Conservation (phyloP, 2,329 filamentous ascomycete genomes). For the Ophiostoma himal-ulmi region DNA sequence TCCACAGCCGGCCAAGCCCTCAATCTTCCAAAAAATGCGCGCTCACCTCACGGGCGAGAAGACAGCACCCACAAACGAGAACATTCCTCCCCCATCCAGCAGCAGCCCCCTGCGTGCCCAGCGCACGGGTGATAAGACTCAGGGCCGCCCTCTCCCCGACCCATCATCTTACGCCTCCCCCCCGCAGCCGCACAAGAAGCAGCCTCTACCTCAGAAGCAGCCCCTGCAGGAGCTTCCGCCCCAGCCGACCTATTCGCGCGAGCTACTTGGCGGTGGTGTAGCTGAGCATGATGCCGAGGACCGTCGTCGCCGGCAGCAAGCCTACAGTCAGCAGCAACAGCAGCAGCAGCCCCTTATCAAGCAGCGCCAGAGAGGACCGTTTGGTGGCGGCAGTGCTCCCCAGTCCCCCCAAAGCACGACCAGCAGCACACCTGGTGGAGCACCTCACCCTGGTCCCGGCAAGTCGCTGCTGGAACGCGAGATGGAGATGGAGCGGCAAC, state of each 20-base stretch:
- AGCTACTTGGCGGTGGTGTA: conserved; percentile 43
- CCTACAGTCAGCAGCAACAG: conserved; percentile 37
- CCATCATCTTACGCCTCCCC: conserved; percentile 36
- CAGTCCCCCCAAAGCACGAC: neutral
- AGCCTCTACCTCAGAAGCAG: conserved; percentile 19
- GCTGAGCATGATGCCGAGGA: conserved; percentile 60
- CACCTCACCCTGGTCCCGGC: conserved; percentile 44
- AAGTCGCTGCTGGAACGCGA: conserved; percentile 71
- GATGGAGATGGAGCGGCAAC: conserved; percentile 72
- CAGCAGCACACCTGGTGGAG: neutral
- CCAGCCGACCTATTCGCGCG: conserved; percentile 38
- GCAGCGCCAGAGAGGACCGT: conserved; percentile 16
- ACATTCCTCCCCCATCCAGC: neutral
- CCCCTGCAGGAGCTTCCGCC: conserved; percentile 22
- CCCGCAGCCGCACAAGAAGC: neutral
- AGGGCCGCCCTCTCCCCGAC: conserved; percentile 49
- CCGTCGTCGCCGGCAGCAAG: conserved; percentile 48
- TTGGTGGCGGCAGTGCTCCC: conserved; percentile 14
- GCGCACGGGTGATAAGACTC: conserved; percentile 32
- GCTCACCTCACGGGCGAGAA: conserved; percentile 33
- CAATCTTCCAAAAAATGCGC: conserved; percentile 29
- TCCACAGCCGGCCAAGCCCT: neutral
- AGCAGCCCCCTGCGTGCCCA: conserved; percentile 22
- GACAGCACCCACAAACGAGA: conserved; percentile 24
- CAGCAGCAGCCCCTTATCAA: conserved; percentile 17